Evolutionary conservation across 2,329 filamentous ascomycete genomes (phyloP).

Genomic region (Kalaharituber pfeilii): DNA sequence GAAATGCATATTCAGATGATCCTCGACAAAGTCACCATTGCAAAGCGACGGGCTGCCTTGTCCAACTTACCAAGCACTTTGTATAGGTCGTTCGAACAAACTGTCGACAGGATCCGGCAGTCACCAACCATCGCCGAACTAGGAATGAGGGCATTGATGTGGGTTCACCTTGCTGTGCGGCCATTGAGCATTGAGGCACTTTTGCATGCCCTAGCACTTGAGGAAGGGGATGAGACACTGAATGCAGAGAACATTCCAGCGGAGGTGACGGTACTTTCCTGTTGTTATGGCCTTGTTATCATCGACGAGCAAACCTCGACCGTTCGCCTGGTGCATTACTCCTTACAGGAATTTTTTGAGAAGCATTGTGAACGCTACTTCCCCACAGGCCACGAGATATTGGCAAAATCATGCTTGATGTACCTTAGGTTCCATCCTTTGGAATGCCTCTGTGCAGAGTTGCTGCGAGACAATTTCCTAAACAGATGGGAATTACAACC

Average conservation of each 20-base stretch:
- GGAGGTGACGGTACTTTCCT: neutral
- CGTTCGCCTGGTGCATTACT: constrained; percentile 11
- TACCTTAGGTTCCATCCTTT: no score
- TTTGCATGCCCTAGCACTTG: neutral
- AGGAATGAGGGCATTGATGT: neutral
- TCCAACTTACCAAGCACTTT: neutral
- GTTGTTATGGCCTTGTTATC: constrained; percentile 11
- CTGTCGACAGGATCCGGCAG: neutral
- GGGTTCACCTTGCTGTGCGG: neutral
- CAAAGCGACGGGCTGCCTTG: neutral
- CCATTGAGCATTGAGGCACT: neutral
- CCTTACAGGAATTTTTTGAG: constrained; percentile 9
- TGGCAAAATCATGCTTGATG: no score
- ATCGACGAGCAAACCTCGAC: constrained; percentile 10
- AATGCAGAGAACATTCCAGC: neutral
- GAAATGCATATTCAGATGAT: neutral
- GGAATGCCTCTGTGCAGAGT: no score
- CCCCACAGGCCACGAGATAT: neutral
- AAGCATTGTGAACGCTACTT: neutral
- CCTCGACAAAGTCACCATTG: neutral
- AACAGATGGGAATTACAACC: no score
- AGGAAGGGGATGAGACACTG: neutral
- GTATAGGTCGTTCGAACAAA: neutral
- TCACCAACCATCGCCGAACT: neutral
- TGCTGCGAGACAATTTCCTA: no score